Conservation (phyloP, 2,329 filamentous ascomycete species). For the Aspergillus costaricaensis region DNA sequence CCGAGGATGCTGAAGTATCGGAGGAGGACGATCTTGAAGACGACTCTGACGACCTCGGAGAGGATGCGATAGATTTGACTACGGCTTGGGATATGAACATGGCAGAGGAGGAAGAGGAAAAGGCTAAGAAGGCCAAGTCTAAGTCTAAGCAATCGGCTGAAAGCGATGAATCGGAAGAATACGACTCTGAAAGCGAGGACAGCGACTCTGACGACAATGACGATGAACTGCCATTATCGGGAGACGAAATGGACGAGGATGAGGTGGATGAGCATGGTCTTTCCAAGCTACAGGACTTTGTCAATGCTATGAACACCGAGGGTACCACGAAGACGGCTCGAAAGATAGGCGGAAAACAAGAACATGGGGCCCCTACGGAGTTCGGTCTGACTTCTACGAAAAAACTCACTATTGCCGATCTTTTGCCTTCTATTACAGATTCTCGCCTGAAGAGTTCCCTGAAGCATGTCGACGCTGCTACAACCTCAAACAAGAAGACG, state of each 20-base stretch:
- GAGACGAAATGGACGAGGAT: slow-evolving; percentile 24
- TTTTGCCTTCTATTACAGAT: slow-evolving; percentile 72
- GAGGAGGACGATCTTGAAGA: slow-evolving; percentile 46
- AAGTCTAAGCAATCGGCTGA: slow-evolving; percentile 32
- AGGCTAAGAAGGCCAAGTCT: slow-evolving; percentile 31
- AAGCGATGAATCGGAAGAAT: slow-evolving; percentile 38
- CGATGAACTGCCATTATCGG: slow-evolving; percentile 44
- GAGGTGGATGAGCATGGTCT: slow-evolving; percentile 48
- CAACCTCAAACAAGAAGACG: slow-evolving; percentile 47
- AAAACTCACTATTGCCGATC: slow-evolving; percentile 74
- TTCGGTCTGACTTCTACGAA: slow-evolving; percentile 59
- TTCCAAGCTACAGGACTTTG: slow-evolving; percentile 67
- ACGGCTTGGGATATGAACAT: slow-evolving; percentile 60
- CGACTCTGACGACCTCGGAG: slow-evolving; percentile 64
- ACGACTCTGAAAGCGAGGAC: slow-evolving; percentile 47
- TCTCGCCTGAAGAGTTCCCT: slow-evolving; percentile 75
- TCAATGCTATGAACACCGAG: slow-evolving; percentile 62
- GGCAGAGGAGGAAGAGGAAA: slow-evolving; percentile 45
- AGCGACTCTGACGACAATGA: slow-evolving; percentile 34
- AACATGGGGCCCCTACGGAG: slow-evolving; percentile 64
- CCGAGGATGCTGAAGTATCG: slow-evolving; percentile 53
- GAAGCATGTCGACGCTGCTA: slow-evolving; percentile 62
- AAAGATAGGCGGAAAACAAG: slow-evolving; percentile 54
- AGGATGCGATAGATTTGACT: slow-evolving; percentile 64
- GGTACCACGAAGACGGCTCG: slow-evolving; percentile 34